These are phyloP conservation scores for Glomus cerebriforme DNA, from an alignment of 192 early-diverging fungal genomes.

Conservation along the genomic window DNA sequence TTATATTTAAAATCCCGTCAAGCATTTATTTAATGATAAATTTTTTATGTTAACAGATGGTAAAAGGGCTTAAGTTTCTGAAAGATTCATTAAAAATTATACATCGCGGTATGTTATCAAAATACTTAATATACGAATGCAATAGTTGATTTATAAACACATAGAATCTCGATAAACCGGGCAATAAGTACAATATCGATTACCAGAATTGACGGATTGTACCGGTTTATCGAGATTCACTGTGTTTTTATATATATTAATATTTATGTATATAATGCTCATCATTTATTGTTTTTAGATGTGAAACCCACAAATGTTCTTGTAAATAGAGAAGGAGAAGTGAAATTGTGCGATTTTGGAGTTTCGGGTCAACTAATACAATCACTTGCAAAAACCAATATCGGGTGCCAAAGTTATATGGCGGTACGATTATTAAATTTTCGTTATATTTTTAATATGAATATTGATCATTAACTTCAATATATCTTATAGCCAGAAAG, in stretches of 20 bases:
- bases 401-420: constrained; percentile 96
- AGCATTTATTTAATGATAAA: constrained; percentile 16
- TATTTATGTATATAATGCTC: background rate
- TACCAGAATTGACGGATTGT: too few relatives aligned
- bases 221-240: too few relatives aligned
- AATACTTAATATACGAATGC: background rate
- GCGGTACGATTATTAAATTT: constrained; percentile 60
- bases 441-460: background rate
- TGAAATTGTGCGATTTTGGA: constrained; percentile 97
- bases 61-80: constrained; percentile 80
- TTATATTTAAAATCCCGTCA: background rate
- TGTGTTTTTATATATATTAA: background rate
- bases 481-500: constrained; percentile 75
- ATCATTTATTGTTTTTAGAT: constrained; percentile 52
- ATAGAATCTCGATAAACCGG: background rate
- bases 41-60: constrained; percentile 57
- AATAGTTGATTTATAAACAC: background rate
- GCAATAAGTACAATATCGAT: too few relatives aligned
- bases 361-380: constrained; percentile 87
- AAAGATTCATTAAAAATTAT: constrained; percentile 89
- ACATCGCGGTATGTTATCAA: constrained; percentile 63
- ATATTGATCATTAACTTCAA: background rate
- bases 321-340: constrained; percentile 80
- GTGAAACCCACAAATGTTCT: constrained; percentile 96
- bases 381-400: constrained; percentile 90